phyloP scores from a whole-genome alignment of 1,284 basidiomycete genomes.

The Ceratobasidium sp. region DNA sequence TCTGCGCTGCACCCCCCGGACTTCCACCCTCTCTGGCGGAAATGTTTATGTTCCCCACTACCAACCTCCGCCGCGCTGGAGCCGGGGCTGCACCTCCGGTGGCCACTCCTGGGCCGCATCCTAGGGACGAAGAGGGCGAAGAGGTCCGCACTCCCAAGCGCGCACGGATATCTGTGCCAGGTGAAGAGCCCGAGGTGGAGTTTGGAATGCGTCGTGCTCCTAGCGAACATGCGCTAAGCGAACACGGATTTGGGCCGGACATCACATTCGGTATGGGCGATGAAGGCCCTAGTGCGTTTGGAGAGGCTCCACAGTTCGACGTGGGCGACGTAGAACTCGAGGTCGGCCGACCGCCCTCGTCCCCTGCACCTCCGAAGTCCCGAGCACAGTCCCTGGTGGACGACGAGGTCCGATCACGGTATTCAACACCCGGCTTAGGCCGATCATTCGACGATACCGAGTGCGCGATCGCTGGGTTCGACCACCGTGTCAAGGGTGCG shows the following conservation, averaged over 20 bases:
- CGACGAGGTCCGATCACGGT: conserved; percentile 59
- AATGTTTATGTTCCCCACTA: conserved; percentile 85
- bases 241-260: conserved; percentile 34
- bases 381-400: conserved; percentile 42
- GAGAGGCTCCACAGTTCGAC: conserved; percentile 34
- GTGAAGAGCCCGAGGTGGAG: conserved; percentile 73
- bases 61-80: conserved; percentile 58
- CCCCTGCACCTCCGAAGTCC: conserved; percentile 34
- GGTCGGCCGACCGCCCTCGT: conserved; percentile 20
- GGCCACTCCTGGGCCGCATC: conserved; percentile 63
- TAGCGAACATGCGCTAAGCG: conserved; percentile 64
- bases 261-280: conserved; percentile 41
- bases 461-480: conserved; percentile 88
- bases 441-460: conserved; percentile 75
- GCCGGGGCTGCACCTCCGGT: conserved; percentile 23
- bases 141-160: conserved; percentile 70
- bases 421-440: conserved; percentile 77
- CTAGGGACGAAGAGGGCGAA: conserved; percentile 30
- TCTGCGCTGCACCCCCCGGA: conserved; percentile 85
- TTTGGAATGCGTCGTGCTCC: conserved; percentile 65
- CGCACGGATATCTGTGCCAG: conserved; percentile 65
- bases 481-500: conserved; percentile 67
- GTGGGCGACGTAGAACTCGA: conserved; percentile 32
- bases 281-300: conserved; percentile 31
- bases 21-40: conserved; percentile 83